A percentile compares a stretch with the other conserved stretches of the same genome.
phyloP scores from a whole-genome alignment of 495 filamentous ascomycete genomes.

The Pseudomonodictys pantanalensis region DNA sequence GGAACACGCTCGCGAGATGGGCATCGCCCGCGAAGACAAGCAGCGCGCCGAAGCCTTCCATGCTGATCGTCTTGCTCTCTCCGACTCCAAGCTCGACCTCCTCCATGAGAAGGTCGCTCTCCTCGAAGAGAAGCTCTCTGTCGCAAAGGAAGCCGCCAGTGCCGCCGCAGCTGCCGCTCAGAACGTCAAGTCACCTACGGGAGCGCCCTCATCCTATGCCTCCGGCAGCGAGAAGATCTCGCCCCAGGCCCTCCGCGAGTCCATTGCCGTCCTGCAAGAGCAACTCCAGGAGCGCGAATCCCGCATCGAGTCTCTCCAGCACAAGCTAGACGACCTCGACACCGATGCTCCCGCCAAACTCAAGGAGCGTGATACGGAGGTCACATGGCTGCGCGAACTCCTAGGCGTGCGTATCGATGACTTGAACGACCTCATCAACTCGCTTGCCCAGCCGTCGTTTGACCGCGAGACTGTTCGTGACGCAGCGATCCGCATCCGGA shows the following conservation, averaged over 20 bases:
- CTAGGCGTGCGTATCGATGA: constrained; percentile 87
- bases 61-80: constrained; percentile 66
- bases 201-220: constrained; percentile 44
- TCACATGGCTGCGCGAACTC: constrained; percentile 90
- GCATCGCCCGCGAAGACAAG: constrained; percentile 51
- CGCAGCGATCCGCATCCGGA: constrained; percentile 85
- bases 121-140: constrained; percentile 84
- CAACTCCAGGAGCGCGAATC: constrained; percentile 92
- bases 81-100: constrained; percentile 74
- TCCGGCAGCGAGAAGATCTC: constrained; percentile 76
- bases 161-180: constrained; percentile 84
- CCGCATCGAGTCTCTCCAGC: constrained; percentile 81
- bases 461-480: constrained; percentile 76
- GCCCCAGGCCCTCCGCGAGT: constrained; percentile 89
- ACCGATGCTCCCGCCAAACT: constrained; percentile 74
- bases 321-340: constrained; percentile 62
- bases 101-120: constrained; percentile 76
- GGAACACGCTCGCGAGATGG: constrained; percentile 70
- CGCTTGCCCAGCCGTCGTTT: constrained; percentile 68
- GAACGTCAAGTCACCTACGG: constrained; percentile 50
- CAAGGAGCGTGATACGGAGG: constrained; percentile 87
- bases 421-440: constrained; percentile 83
- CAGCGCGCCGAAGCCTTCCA: constrained; percentile 38
- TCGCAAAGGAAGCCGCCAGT: constrained; percentile 84
- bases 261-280: constrained; percentile 91